A percentile compares a stretch with the other conserved stretches of the same genome.
Evolutionary conservation across 164 flowering plant species (phyloP).

Genomic region (Sedum album): DNA sequence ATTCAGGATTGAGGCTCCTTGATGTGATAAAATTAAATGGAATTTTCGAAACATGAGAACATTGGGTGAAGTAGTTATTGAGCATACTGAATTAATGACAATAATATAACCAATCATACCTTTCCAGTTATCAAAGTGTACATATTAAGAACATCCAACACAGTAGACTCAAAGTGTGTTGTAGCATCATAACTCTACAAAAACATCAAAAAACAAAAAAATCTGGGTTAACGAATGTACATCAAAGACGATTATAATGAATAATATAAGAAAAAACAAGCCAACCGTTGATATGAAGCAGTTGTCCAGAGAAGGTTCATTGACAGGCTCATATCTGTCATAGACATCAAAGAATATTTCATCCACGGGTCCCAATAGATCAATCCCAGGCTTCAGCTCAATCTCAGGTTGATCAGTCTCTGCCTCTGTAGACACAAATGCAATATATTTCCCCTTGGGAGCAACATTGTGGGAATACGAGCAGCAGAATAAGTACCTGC

Average conservation of each 20-base stretch:
- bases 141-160: conserved; percentile 72
- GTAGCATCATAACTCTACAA: conserved; percentile 93
- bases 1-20: neutral
- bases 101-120: conserved; percentile 25
- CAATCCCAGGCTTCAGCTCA: conserved; percentile 79
- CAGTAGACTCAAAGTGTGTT: conserved; percentile 92
- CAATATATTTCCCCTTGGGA: conserved; percentile 91
- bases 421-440: conserved; percentile 88
- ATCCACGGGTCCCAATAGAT: conserved; percentile 85
- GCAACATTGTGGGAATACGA: conserved; percentile 95
- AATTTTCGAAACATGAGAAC: neutral
- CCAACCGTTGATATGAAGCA: conserved; percentile 89
- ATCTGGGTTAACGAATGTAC: neutral
- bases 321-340: conserved; percentile 84
- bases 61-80: neutral
- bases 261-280: neutral
- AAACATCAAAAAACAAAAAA: neutral
- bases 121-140: conserved; percentile 86
- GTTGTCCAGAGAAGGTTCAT: conserved; percentile 78
- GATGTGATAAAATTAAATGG: neutral
- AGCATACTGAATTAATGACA: neutral
- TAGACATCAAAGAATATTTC: conserved; percentile 87
- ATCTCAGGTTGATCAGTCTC: conserved; percentile 75
- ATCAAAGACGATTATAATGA: neutral
- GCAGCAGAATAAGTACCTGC: conserved; percentile 93